A percentile compares a stretch with the other conserved stretches of the same genome.
Evolutionary conservation across 1,284 basidiomycete genomes (phyloP).

Genomic region (Ceratobasidium sp.): DNA sequence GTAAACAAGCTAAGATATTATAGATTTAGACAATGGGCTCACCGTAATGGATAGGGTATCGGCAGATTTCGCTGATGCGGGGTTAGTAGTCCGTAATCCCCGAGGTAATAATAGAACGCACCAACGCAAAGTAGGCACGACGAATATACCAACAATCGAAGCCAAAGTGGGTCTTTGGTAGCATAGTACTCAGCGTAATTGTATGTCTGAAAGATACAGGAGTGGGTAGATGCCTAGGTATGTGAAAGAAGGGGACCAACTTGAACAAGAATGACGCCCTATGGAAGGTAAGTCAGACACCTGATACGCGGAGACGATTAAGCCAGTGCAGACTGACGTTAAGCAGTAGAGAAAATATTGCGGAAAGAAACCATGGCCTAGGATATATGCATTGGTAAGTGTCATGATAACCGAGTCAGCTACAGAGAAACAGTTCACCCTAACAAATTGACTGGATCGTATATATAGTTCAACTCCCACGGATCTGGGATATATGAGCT

Average conservation of each 20-base stretch:
- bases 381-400: background rate
- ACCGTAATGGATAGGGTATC: conserved; percentile 7
- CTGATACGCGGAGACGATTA: background rate
- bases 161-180: conserved; percentile 10
- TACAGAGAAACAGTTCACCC: background rate
- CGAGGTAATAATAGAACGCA: background rate
- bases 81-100: background rate
- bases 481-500: conserved; percentile 16
- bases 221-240: too few relatives aligned
- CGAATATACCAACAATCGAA: conserved; percentile 12
- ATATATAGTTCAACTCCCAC: conserved; percentile 12
- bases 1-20: background rate
- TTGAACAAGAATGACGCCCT: conserved; percentile 33
- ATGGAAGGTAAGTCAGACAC: background rate
- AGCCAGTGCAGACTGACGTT: background rate
- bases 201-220: background rate
- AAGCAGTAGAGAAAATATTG: conserved; percentile 14
- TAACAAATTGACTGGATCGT: conserved; percentile 26
- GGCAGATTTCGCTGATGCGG: conserved; percentile 21
- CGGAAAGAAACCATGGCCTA: conserved; percentile 23
- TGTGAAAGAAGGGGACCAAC: background rate
- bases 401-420: background rate
- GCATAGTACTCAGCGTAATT: conserved; percentile 11
- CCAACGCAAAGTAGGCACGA: conserved; percentile 26
- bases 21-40: background rate